A percentile compares a stretch with the other conserved stretches of the same genome.
phyloP scores from a whole-genome alignment of 2,329 filamentous ascomycete genomes.

The Cadophora gregata region DNA sequence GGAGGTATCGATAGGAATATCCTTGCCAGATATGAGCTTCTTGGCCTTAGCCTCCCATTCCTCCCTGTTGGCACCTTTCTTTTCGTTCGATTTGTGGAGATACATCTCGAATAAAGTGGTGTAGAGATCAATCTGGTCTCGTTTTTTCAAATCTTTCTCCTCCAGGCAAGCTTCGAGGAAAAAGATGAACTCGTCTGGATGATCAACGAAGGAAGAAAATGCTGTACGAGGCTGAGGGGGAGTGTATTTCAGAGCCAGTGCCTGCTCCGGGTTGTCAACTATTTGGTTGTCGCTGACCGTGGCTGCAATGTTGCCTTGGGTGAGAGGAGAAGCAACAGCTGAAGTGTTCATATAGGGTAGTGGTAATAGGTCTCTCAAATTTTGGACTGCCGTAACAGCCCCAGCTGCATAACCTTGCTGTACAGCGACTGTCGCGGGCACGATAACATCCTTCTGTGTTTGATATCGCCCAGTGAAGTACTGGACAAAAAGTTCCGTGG shows the following conservation, averaged over 20 bases:
- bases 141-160: conserved; percentile 71
- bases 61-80: conserved; percentile 72
- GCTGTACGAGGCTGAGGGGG: conserved; percentile 84
- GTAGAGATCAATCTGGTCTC: conserved; percentile 84
- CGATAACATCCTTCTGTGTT: conserved; percentile 66
- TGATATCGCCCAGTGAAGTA: conserved; percentile 90
- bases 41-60: conserved; percentile 93
- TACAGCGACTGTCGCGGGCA: conserved; percentile 26
- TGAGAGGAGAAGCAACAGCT: conserved; percentile 58
- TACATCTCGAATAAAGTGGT: conserved; percentile 99
- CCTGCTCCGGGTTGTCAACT: conserved; percentile 51
- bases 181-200: conserved; percentile 86
- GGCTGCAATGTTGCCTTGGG: conserved; percentile 55
- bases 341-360: conserved; percentile 82
- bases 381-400: conserved; percentile 81
- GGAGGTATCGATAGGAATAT: conserved; percentile 89
- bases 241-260: conserved; percentile 65
- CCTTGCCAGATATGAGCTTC: conserved; percentile 80
- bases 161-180: conserved; percentile 90
- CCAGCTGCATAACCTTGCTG: conserved; percentile 46
- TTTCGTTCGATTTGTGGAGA: conserved; percentile 81
- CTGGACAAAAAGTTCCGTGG: conserved; percentile 88
- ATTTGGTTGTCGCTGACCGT: conserved; percentile 60
- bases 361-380: conserved; percentile 81
- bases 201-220: conserved; percentile 96